Conservation (phyloP, 441 rosid genomes). For the Rhodomyrtus psidioides region DNA sequence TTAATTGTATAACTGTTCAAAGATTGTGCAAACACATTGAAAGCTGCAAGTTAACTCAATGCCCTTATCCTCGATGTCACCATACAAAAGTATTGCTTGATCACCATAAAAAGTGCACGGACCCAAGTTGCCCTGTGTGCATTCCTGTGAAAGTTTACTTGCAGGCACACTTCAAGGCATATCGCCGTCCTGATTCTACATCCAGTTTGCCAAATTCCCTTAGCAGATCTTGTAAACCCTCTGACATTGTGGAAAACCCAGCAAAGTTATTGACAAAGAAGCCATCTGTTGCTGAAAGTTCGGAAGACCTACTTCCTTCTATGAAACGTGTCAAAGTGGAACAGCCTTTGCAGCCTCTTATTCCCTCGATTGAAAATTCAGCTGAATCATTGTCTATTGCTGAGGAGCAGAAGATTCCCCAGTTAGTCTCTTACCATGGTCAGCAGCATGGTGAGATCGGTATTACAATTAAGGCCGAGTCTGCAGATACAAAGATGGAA, state of each 20-base stretch:
- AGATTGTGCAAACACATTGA: slow-evolving; percentile 81
- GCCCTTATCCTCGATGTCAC: slow-evolving; percentile 78
- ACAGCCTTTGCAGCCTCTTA: slow-evolving; percentile 45
- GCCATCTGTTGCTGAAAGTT: slow-evolving; percentile 32
- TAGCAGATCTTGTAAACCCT: slow-evolving; percentile 35
- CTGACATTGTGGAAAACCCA: slow-evolving; percentile 38
- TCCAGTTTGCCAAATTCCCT: slow-evolving; percentile 26
- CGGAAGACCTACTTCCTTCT: slow-evolving; percentile 72
- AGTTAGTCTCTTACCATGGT: slow-evolving; percentile 44
- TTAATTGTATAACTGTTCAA: slow-evolving; percentile 61
- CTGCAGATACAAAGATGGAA: slow-evolving; percentile 63
- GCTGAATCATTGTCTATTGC: slow-evolving; percentile 32
- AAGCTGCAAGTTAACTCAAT: slow-evolving; percentile 49
- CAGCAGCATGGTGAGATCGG: slow-evolving; percentile 29
- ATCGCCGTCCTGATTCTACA: slow-evolving; percentile 33
- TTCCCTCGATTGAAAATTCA: slow-evolving; percentile 40
- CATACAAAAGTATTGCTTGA: slow-evolving; percentile 63
- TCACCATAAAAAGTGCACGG: slow-evolving; percentile 69
- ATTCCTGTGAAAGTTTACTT: slow-evolving; percentile 69
- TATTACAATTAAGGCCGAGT: slow-evolving; percentile 49
- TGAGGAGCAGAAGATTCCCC: slow-evolving; percentile 37
- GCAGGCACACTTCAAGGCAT: slow-evolving; percentile 49
- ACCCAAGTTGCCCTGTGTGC: slow-evolving; percentile 87
- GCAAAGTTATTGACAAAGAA: slow-evolving; percentile 30
- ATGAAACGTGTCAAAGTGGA: slow-evolving; percentile 88